These are phyloP conservation scores for Lachancea sp. DNA, from an alignment of 805 yeast species.

Conservation along the genomic window DNA sequence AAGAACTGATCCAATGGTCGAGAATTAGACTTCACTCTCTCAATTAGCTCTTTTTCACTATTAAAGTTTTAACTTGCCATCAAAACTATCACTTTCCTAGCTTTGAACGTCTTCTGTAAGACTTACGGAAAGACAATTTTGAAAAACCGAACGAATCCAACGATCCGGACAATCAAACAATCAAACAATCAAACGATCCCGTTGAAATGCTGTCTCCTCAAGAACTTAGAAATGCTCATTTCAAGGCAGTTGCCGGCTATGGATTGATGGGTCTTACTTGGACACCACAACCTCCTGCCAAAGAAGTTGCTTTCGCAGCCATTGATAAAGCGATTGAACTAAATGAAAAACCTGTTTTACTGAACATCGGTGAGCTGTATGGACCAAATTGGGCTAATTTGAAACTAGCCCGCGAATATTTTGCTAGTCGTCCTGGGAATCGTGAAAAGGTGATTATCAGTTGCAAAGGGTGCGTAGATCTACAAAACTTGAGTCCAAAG, in stretches of 20 bases:
- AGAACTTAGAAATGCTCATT: conserved; percentile 5
- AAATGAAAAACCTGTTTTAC: conserved; percentile 39
- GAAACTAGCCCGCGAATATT: conserved; percentile 49
- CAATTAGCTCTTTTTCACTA: too few relatives aligned
- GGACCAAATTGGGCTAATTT: conserved; percentile 54
- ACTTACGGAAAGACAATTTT: too few relatives aligned
- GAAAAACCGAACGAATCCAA: background rate
- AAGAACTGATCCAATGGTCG: too few relatives aligned
- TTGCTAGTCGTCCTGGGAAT: conserved; percentile 49
- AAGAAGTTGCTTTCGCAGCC: conserved; percentile 46
- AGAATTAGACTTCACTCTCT: too few relatives aligned
- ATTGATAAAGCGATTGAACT: conserved; percentile 46
- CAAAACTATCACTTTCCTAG: too few relatives aligned
- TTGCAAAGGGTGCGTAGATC: conserved; percentile 60
- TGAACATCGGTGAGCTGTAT: conserved; percentile 77
- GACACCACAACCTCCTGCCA: conserved; percentile 51
- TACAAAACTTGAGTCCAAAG: conserved; percentile 38
- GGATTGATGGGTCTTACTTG: conserved; percentile 83
- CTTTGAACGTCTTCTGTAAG: too few relatives aligned
- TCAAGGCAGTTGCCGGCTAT: conserved; percentile 39
- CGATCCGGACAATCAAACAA: background rate
- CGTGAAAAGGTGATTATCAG: conserved; percentile 52
- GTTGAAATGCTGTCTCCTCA: conserved; percentile 3
- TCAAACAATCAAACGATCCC: too few relatives aligned
- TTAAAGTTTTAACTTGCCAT: too few relatives aligned